A percentile compares a stretch with the other conserved stretches of the same genome.
These are phyloP conservation scores for Pneumocystis jirovecii DNA, from an alignment of 1,139 yeast species.

Conservation along the genomic window DNA sequence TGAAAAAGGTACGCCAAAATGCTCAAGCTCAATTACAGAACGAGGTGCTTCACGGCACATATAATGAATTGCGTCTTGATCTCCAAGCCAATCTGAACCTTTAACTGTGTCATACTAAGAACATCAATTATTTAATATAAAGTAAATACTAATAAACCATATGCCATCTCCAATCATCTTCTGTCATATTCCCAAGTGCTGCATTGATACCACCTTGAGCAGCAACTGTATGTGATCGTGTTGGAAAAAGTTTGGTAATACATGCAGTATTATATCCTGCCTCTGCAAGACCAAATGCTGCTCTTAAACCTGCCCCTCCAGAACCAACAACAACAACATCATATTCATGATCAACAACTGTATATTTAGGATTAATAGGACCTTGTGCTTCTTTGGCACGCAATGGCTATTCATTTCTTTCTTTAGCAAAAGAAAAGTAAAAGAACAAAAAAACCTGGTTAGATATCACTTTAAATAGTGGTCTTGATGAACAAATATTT, in stretches of 20 bases:
- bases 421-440: background rate
- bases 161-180: slow-evolving; percentile 99
- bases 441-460: background rate
- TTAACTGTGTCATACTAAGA: slow-evolving; percentile 75
- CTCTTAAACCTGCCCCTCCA: slow-evolving; percentile 98
- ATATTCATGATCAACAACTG: slow-evolving; percentile 63
- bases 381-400: background rate
- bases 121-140: background rate
- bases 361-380: background rate
- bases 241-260: slow-evolving; percentile 91
- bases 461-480: background rate
- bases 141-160: slow-evolving; percentile 31
- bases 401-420: background rate
- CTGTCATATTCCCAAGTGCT: slow-evolving; percentile 91
- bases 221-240: slow-evolving; percentile 97
- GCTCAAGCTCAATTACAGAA: slow-evolving; percentile 91
- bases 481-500: background rate
- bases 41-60: slow-evolving; percentile 98
- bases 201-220: slow-evolving; percentile 99
- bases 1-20: slow-evolving; percentile 95
- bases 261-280: slow-evolving; percentile 98
- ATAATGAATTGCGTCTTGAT: slow-evolving; percentile 97
- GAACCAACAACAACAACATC: slow-evolving; percentile 98
- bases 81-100: slow-evolving; percentile 99
- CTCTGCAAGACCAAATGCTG: slow-evolving; percentile 93